Conservation (phyloP, 2,329 filamentous ascomycete genomes). For the Aspergillus candidus region DNA sequence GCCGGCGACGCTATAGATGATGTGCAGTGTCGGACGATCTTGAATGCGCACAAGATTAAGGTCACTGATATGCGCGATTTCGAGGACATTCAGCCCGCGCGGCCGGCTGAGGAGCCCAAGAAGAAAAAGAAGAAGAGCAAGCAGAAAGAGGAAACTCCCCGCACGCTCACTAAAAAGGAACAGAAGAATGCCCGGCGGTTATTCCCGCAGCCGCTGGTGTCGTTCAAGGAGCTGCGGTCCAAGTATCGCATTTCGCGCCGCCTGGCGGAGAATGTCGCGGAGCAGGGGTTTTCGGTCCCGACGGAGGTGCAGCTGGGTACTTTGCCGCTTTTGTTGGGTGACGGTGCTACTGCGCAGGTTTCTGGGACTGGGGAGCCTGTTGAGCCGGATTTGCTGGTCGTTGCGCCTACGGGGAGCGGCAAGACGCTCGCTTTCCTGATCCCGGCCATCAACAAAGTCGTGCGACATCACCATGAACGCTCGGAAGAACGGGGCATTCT, state of each 20-base stretch:
- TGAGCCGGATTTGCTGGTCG: conserved; percentile 70
- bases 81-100: conserved; percentile 27
- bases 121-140: conserved; percentile 55
- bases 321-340: conserved; percentile 66
- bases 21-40: conserved; percentile 65
- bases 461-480: conserved; percentile 48
- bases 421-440: conserved; percentile 94
- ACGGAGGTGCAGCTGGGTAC: conserved; percentile 91
- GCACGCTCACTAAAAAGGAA: conserved; percentile 41
- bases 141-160: conserved; percentile 40
- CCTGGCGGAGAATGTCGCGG: conserved; percentile 69
- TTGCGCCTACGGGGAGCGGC: conserved; percentile 92
- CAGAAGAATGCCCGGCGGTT: conserved; percentile 52
- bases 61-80: conserved; percentile 64
- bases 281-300: conserved; percentile 80
- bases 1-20: conserved; percentile 48
- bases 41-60: conserved; percentile 79
- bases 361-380: conserved; percentile 22
- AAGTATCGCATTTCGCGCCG: conserved; percentile 67
- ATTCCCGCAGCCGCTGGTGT: conserved; percentile 71
- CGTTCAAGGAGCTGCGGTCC: conserved; percentile 66
- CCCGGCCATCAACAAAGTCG: conserved; percentile 71
- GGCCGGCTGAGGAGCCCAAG: conserved; percentile 33
- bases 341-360: conserved; percentile 39
- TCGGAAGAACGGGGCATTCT: conserved; percentile 55